These are phyloP conservation scores for Acer yangbiense DNA, from an alignment of 345 rosid genomes.

Conservation along the genomic window DNA sequence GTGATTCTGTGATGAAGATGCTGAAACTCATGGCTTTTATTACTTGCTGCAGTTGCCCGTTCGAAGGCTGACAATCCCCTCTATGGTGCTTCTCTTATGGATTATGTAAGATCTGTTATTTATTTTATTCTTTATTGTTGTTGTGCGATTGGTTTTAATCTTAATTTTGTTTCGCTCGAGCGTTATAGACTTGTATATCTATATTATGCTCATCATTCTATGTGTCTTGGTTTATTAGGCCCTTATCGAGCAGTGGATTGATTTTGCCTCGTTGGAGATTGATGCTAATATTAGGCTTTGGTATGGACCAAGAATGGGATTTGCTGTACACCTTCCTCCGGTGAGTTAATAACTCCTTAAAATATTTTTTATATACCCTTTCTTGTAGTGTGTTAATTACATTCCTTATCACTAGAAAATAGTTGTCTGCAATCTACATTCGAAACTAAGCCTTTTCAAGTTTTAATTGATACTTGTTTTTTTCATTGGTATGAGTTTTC, in stretches of 20 bases:
- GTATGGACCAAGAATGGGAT: slow-evolving; percentile 67
- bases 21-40: slow-evolving; percentile 11
- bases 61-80: slow-evolving; percentile 68
- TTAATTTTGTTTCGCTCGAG: not conserved
- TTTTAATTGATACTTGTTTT: not conserved
- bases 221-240: slow-evolving; percentile 46
- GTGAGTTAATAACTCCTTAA: slow-evolving; percentile 41
- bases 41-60: slow-evolving; percentile 54
- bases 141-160: not conserved
- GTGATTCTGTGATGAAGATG: not conserved
- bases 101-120: slow-evolving; percentile 54
- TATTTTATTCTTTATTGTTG: not conserved
- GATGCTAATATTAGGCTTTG: slow-evolving; percentile 62
- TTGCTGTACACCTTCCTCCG: slow-evolving; percentile 60
- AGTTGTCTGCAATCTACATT: no score
- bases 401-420: not conserved
- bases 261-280: slow-evolving; percentile 76
- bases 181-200: not conserved
- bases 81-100: slow-evolving; percentile 64
- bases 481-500: no score
- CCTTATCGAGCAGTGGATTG: slow-evolving; percentile 94
- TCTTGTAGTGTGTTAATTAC: not conserved
- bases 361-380: not conserved
- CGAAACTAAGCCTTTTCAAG: not conserved
- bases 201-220: slow-evolving; percentile 13